Evolutionary conservation across 768 basidiomycete species (phyloP), one percentile per base, ranked within the genome.

Genomic region (Omphalotus guepiniiformis): DNA sequence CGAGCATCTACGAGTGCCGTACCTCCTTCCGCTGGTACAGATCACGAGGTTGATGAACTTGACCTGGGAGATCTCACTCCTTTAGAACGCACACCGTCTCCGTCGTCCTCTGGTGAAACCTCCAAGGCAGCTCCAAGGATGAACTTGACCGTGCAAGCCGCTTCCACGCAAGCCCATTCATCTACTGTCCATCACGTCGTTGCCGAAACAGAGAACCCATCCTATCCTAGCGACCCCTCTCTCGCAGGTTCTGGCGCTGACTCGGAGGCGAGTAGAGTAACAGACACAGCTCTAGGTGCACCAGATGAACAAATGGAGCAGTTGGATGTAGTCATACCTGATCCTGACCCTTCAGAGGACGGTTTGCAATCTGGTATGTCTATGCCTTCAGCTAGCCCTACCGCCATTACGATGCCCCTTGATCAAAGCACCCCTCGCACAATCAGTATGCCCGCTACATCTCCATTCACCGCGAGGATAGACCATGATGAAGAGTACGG

Each of bases 31-130:
- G 23, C 21, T 25, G 44, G 38, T 16, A 6, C 22, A 15, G 44
- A 46, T n/a, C n/a, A n/a, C n/a, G n/a, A n/a, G n/a, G n/a, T 37
- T 13, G 44, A 46, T 13, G 44, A 46, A 30, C 44, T 46, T 9
- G 44, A n/a, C n/a, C n/a, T n/a, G n/a, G n/a, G 38, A 22, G 44
- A 46, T 12, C 23, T 46, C 3, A 28, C 34, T 3, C 44, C 44
- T 8, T 27, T 37, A 3, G 44, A 46, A 19, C 35, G n/a, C 7
- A 16, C 35, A 6, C 35, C 35, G n/a, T 16, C 35, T 1, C n/a
- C n/a, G 13, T 39, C 39, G 39, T n/a, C n/a, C n/a, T n/a, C n/a
- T n/a, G n/a, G n/a, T n/a, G n/a, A n/a, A n/a, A n/a, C n/a, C n/a
- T n/a, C n/a, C n/a, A n/a, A n/a, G n/a, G n/a, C n/a, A n/a, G n/a